Base-by-base conservation (phyloP, 176 grass and related monocot genomes). In the Aegilops bicornis region DNA sequence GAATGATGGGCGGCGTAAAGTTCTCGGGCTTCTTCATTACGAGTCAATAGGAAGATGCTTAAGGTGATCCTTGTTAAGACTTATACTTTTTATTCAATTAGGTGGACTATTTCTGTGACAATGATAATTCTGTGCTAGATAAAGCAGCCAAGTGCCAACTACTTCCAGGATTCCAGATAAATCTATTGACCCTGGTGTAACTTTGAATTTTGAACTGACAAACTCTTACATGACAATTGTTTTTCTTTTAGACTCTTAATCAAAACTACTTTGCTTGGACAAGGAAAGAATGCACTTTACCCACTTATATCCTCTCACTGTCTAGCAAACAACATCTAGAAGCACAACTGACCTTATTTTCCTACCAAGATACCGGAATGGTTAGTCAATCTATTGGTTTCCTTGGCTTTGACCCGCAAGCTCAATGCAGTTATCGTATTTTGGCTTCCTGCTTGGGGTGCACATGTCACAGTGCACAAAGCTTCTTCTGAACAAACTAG, bases 1-100 rank as follows among this genome's bases (percentile, higher is more conserved):
- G 67, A 96, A 82, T 75, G 92, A 94, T 69, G 85, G 94, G 58
- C 96, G 91, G 58, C 97, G 97, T 15, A 91, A 88, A 72, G 73
- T 96, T 59, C 64, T 98, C 4, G 97, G 92, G 24, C 90, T 98
- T 91, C 97, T 98, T 86, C 91, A 94, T 91, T 98, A 96, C 59
- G 92, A 98, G 80, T 96, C 94, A 82, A 98, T 98, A 87, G 86
- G 82, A 50, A 64, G 76, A 35, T 94, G 97, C 83, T 88, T 98
- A 74, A 89, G 90, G 97, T 98, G 73, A 92, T 80, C 13, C 68
- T 27, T 86, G 82, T 43, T 61, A 42, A n/a, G 79, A 45, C 64
- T 63, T 70, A 5, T 76, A 52, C 50, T 82, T 37, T 43, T 77
- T 54, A 23, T 88, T 82, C 9, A 3, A 80, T 76, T 76, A 45